Base-by-base conservation (phyloP, 2,329 filamentous ascomycete species). In the Verticillium alfalfae region DNA sequence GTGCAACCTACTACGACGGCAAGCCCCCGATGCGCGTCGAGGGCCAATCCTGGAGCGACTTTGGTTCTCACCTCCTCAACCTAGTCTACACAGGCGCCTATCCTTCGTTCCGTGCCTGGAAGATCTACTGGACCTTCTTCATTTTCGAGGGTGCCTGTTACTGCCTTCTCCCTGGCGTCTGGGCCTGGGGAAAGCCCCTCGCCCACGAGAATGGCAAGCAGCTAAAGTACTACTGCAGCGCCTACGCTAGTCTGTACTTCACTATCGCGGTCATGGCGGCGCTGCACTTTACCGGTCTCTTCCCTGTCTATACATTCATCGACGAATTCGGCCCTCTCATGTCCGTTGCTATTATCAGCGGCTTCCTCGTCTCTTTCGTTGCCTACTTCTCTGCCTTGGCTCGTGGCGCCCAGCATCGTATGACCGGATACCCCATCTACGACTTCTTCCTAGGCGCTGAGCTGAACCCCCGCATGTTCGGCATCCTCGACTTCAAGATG, bases 381-480 rank as follows among this genome's bases (percentile, higher is more conserved):
- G 94, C 93, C 61, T 99, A 98, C 78, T 81, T 92, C 73, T 97
- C 93, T 16, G 92, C 94, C 37, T 76, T 94, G 62, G 80, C 80
- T 65, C 89, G 95, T 63, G 93, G 93, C 61, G 88, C 88, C 58
- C 84, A 95, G 72, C 93, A 98, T 76, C 90, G 94, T 66, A 97
- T 98, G 93, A 96, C 92, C 7, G 92, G 92, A 26, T 85, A 89
- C 70, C 85, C 84, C 39, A 84, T 96, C 72, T 96, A 96, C 72
- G 92, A 96, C 77, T 96, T 96, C 79, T 96, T 96, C 81, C 93
- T 96, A 86, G 92, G 92, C 49, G 90, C 92, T 5, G 92, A 96
- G 78, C 81, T 96, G 62, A 96, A 96, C 79, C 92, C 92, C 1
- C 85, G 92, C 65, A 86, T 97, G 58, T 94, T 93, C 71, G 90